Percentiles rank a stretch among this genome's conserved stretches.
Conservation (phyloP, 106 monocot genomes). For the Allium cepa region DNA sequence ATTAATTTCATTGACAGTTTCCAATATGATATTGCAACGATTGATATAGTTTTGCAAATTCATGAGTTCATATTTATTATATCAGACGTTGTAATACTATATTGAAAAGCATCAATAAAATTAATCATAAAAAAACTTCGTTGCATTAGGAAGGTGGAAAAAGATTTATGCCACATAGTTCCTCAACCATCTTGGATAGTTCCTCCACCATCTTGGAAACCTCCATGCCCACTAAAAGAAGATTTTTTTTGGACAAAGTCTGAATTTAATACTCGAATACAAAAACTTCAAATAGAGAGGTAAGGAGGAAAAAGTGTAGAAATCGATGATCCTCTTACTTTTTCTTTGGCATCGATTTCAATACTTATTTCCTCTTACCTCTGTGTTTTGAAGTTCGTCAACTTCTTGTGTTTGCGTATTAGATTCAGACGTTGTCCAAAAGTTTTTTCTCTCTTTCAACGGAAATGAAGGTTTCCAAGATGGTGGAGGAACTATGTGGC, state of each 20-base stretch:
- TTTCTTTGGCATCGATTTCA: no score
- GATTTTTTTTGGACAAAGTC: conserved; percentile 44
- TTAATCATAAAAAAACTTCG: conserved; percentile 66
- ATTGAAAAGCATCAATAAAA: conserved; percentile 71
- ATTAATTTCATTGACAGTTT: no score
- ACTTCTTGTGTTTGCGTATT: no score
- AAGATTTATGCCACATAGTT: conserved; percentile 86
- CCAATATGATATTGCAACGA: no score
- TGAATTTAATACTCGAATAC: conserved; percentile 74
- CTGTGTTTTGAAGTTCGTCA: no score
- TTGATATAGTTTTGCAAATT: background rate
- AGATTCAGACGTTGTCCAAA: no score
- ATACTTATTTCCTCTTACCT: no score
- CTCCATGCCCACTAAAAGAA: conserved; percentile 76
- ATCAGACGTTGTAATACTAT: conserved; percentile 1
- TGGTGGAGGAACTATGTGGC: no score
- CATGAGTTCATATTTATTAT: background rate
- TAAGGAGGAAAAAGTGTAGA: conserved; percentile 54
- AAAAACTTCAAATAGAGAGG: conserved; percentile 93
- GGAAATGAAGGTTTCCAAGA: no score
- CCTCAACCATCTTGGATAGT: no score
- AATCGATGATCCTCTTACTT: conserved; percentile 6
- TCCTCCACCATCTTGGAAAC: conserved; percentile 85
- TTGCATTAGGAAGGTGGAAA: conserved; percentile 59
- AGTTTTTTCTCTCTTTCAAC: no score